phyloP scores from a whole-genome alignment of 2,329 filamentous ascomycete genomes.

The Neopestalotiopsis sp. region DNA sequence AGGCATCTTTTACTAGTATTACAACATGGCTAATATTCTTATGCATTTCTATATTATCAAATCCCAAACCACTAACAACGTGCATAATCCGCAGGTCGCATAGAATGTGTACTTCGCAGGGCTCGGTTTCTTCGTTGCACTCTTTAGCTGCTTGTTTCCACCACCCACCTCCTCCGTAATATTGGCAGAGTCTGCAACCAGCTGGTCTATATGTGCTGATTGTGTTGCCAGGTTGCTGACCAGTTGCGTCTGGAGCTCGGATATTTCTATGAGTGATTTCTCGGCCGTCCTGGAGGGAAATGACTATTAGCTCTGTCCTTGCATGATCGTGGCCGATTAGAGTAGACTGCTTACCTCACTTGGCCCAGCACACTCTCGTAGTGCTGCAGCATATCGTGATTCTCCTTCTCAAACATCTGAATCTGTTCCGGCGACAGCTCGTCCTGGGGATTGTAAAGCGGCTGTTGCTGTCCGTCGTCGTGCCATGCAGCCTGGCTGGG shows the following conservation, averaged over 20 bases:
- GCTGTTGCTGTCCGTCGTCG: constrained; percentile 26
- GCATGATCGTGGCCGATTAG: not conserved
- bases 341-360: constrained; percentile 68
- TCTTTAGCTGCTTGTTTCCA: constrained; percentile 90
- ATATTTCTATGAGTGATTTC: constrained; percentile 89
- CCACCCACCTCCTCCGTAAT: constrained; percentile 87
- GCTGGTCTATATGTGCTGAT: constrained; percentile 85
- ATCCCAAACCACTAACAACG: constrained; percentile 80
- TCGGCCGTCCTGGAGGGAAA: constrained; percentile 74
- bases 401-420: constrained; percentile 92
- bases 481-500: constrained; percentile 26
- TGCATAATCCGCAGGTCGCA: constrained; percentile 76
- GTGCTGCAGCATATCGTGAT: constrained; percentile 89
- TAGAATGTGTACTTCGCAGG: constrained; percentile 81
- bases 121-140: constrained; percentile 75
- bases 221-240: constrained; percentile 86
- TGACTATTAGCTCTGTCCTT: not conserved
- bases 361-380: constrained; percentile 95
- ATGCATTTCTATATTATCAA: constrained; percentile 58
- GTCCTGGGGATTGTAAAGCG: constrained; percentile 38
- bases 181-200: constrained; percentile 81
- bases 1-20: no score
- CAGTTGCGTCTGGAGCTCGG: constrained; percentile 87
- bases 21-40: not conserved
- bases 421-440: constrained; percentile 83